Conservation (phyloP, 805 yeast species). For the Myxozyma neglecta region DNA sequence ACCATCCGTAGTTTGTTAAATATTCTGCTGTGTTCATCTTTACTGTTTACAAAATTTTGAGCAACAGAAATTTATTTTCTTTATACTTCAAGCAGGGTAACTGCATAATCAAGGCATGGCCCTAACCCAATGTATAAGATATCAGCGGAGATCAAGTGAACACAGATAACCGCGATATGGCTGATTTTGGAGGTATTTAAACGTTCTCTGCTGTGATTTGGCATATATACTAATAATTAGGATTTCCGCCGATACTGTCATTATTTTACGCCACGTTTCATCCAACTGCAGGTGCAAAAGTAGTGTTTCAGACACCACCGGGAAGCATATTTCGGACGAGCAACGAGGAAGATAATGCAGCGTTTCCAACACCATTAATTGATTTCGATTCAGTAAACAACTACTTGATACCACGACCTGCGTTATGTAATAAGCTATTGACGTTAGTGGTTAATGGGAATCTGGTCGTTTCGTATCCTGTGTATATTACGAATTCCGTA, state of each 20-base stretch:
- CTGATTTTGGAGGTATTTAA: slow-evolving; percentile 21
- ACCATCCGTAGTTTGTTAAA: slow-evolving; percentile 82
- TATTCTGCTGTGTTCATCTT: slow-evolving; percentile 77
- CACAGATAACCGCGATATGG: neutral
- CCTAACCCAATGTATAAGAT: too few relatives aligned
- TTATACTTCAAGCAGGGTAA: neutral
- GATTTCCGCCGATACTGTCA: slow-evolving; percentile 86
- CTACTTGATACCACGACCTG: slow-evolving; percentile 91
- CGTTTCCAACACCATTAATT: slow-evolving; percentile 48
- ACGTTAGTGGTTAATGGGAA: slow-evolving; percentile 69
- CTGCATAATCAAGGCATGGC: too few relatives aligned
- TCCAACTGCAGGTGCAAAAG: slow-evolving; percentile 93
- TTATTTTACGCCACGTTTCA: slow-evolving; percentile 90
- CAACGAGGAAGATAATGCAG: slow-evolving; percentile 22
- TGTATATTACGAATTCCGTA: slow-evolving; percentile 66
- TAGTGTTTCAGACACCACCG: slow-evolving; percentile 84
- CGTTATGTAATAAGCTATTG: slow-evolving; percentile 77
- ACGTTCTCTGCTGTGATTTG: neutral
- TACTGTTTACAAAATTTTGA: neutral
- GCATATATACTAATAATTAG: slow-evolving; percentile 37
- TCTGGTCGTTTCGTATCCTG: slow-evolving; percentile 85
- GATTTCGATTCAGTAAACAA: slow-evolving; percentile 85
- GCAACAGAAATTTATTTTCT: neutral
- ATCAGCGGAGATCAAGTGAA: neutral
- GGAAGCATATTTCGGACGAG: slow-evolving; percentile 48